Evolutionary conservation across 257 asterid species (phyloP), one percentile per base, ranked within the genome.

Genomic region (Coffea eugenioides): DNA sequence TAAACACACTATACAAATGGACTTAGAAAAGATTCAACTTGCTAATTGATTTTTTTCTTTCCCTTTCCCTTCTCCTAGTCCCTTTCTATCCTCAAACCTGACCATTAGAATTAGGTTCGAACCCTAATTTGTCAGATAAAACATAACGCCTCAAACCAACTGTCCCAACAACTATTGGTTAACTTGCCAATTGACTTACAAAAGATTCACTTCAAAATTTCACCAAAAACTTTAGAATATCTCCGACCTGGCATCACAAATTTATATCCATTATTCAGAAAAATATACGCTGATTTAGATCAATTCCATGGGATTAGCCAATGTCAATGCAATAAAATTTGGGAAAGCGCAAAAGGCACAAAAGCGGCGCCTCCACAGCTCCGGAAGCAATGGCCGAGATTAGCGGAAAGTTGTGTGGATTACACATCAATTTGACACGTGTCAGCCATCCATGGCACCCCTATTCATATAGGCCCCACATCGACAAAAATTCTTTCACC

Each of bases 361-460:
- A 48, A 69, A 79, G 80, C 90, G 88, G 87, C 90, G 89, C 88
- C 87, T 85, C 88, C 82, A 70, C 74, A 16, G 34, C 82, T 72
- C 83, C 89, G 84, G 31, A 69, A 78, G 81, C 88, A 82, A 74
- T 79, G 85, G 85, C 91, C 95, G 87, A 86, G 88, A 91, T 88
- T 85, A 79, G 80, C 87, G 93, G 89, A 83, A 54, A 57, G 39
- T 2, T 25, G 20, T n/a, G 73, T 56, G 23, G 8, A 27, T 5
- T n/a, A 4, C 39, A 16, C 16, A 15, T 5, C 8, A 31, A n/a
- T 23, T 66, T n/a, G 64, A 79, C 87, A 76, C 85, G 64, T 78
- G 79, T 61, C 81, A n/a, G 39, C 0, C 25, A 81, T 81, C 67
- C 3, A 12, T 18, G 56, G 3, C 73, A 31, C 23, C 66, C 72